Evolutionary conservation across 176 grass and related monocot species (phyloP).

Genomic region (Ensete ventricosum): DNA sequence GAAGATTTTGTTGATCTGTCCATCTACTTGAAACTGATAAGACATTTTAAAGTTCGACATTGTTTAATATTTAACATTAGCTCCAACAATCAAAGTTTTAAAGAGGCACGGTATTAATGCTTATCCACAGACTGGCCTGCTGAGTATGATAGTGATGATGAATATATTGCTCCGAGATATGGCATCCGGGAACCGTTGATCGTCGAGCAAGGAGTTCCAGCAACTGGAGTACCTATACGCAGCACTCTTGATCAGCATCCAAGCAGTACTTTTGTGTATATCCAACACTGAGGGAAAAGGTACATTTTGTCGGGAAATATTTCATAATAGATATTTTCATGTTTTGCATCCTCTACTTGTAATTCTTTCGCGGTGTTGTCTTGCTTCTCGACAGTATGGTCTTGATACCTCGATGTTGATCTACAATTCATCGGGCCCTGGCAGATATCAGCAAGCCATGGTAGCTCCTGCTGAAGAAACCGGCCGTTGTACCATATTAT

Average conservation of each 20-base stretch:
- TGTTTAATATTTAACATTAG: no score
- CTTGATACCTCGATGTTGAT: constrained; percentile 76
- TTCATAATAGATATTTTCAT: not conserved
- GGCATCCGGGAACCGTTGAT: constrained; percentile 54
- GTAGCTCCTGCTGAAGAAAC: constrained; percentile 49
- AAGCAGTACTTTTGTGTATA: constrained; percentile 68
- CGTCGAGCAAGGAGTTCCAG: constrained; percentile 44
- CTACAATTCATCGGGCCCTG: constrained; percentile 68
- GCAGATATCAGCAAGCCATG: constrained; percentile 57
- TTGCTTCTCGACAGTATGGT: constrained; percentile 58
- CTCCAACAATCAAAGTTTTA: no score
- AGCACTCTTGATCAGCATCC: constrained; percentile 69
- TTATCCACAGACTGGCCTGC: constrained; percentile 47
- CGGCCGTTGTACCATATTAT: constrained; percentile 55
- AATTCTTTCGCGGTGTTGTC: constrained; percentile 1
- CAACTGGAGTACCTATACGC: constrained; percentile 55
- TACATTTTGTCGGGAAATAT: constrained; percentile 3
- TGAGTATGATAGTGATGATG: constrained; percentile 90
- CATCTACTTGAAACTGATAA: no score
- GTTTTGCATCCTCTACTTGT: not conserved
- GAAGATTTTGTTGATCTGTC: not conserved
- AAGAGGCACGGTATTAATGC: no score
- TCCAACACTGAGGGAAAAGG: constrained; percentile 97
- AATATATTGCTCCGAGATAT: constrained; percentile 46
- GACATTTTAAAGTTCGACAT: no score